These are phyloP conservation scores for Hura crepitans DNA, from an alignment of 441 rosid species.

Conservation along the genomic window DNA sequence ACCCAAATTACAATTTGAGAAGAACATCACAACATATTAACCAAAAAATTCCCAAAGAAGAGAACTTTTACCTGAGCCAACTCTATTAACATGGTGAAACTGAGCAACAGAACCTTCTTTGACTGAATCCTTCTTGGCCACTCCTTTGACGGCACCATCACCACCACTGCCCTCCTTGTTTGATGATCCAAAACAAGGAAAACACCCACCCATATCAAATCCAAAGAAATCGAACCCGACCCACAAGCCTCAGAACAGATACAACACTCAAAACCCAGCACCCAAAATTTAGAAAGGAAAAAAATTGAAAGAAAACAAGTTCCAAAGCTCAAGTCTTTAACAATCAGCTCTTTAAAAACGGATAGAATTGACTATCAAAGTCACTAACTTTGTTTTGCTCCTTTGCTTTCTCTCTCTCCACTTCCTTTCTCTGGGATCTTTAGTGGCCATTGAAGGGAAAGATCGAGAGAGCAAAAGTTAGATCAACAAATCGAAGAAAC, in stretches of 20 bases:
- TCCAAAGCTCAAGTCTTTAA: conserved; percentile 22
- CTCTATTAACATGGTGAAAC: conserved; percentile 56
- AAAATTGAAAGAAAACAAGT: not conserved
- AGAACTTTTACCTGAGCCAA: conserved; percentile 56
- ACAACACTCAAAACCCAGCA: conserved; percentile 29
- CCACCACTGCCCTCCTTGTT: conserved; percentile 48
- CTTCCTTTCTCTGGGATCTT: conserved; percentile 35
- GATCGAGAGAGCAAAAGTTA: conserved; percentile 53
- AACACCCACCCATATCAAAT: conserved; percentile 93
- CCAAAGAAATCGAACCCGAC: conserved; percentile 35
- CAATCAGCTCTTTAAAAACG: not conserved
- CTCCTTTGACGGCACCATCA: conserved; percentile 49
- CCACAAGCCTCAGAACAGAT: conserved; percentile 32
- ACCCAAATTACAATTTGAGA: conserved; percentile 19
- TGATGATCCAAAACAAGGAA: conserved; percentile 94
- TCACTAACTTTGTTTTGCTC: conserved; percentile 32
- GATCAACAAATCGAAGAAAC: conserved; percentile 82
- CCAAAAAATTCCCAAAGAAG: conserved; percentile 9
- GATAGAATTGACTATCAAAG: conserved; percentile 25
- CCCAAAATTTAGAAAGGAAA: not conserved
- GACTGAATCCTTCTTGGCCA: conserved; percentile 59
- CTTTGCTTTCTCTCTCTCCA: conserved; percentile 31
- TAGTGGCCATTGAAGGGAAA: conserved; percentile 50
- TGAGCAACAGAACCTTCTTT: conserved; percentile 72
- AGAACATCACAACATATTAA: conserved; percentile 6